Evolutionary conservation across 371 early-diverging fungal genomes (phyloP), one percentile per base, ranked within the genome.

Genomic region (Circinella umbellata): DNA sequence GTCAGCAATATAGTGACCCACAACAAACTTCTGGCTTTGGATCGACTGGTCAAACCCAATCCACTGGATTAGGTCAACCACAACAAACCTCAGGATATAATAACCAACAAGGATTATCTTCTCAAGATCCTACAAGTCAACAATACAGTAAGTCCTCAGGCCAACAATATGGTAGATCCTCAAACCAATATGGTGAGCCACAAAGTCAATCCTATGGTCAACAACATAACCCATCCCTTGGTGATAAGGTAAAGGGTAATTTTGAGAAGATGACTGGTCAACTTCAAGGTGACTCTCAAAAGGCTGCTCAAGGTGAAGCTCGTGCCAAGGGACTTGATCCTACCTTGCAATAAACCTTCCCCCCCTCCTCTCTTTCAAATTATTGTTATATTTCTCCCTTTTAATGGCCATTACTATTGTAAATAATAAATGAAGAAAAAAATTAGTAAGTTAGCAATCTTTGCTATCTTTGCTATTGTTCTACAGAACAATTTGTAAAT

Each of bases 211-310:
- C 57, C 57, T 5, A 11, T 4, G 6, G 9, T 27, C 57, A 10
- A 27, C 57, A 20, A 17, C 42, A 47, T 61, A 85, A 84, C 47
- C 84, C 88, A 34, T 72, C 70, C 14, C 53, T 67, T 20, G 64
- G 64, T 13, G 75, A 75, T 13, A 72, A 72, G 66, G 63, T 75
- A 60, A 75, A 72, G 53, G 75, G 75, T 15, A 66, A 38, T 7
- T 20, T 72, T 15, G 72, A 72, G 63, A 75, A 69, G 64, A 37
- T 75, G 18, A 54, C 69, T 53, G 75, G 75, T 20, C 71, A 75
- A 53, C 15, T 75, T 2, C 61, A 63, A 7, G 61, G 72, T n/a
- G 66, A 75, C 49, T 61, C 55, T 3, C 18, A 14, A 53, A 66
- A 72, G 64, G 69, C 69, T 4, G 63, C 69, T 39, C 48, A 72